Percentiles rank a stretch among this genome's conserved stretches.
Conservation (phyloP, 768 basidiomycete genomes). For the Fistulinella prunicolor region DNA sequence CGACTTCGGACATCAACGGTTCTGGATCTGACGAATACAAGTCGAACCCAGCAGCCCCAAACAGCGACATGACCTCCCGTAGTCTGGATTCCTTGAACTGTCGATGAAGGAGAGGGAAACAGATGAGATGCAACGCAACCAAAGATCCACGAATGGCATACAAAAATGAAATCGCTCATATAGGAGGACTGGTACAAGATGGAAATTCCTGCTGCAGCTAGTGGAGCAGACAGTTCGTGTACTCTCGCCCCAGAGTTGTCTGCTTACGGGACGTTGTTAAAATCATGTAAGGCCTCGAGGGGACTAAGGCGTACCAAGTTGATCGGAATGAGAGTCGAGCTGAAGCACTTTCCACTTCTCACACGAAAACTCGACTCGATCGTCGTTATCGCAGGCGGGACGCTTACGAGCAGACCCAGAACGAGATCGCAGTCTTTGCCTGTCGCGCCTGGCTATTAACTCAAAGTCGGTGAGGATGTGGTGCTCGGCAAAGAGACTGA, state of each 20-base stretch:
- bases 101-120: background rate
- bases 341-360: conserved; percentile 79
- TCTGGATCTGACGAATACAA: conserved; percentile 51
- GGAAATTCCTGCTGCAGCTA: conserved; percentile 74
- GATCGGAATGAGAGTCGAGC: conserved; percentile 75
- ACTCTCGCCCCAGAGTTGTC: conserved; percentile 72
- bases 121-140: background rate
- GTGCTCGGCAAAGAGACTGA: conserved; percentile 69
- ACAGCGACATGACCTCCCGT: conserved; percentile 56
- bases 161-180: conserved; percentile 80
- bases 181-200: conserved; percentile 84
- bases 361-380: conserved; percentile 61
- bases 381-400: conserved; percentile 35
- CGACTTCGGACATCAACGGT: conserved; percentile 29
- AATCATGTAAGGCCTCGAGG: background rate
- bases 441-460: conserved; percentile 55
- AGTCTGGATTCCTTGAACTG: conserved; percentile 69
- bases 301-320: conserved; percentile 47
- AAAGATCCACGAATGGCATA: conserved; percentile 37
- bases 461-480: conserved; percentile 57
- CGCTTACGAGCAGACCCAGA: conserved; percentile 32
- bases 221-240: conserved; percentile 70
- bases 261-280: conserved; percentile 24
- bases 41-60: conserved; percentile 63
- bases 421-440: conserved; percentile 42